A percentile compares a stretch with the other conserved stretches of the same genome.
Conservation (phyloP, 768 basidiomycete genomes). For the Tulasnella calospora region DNA sequence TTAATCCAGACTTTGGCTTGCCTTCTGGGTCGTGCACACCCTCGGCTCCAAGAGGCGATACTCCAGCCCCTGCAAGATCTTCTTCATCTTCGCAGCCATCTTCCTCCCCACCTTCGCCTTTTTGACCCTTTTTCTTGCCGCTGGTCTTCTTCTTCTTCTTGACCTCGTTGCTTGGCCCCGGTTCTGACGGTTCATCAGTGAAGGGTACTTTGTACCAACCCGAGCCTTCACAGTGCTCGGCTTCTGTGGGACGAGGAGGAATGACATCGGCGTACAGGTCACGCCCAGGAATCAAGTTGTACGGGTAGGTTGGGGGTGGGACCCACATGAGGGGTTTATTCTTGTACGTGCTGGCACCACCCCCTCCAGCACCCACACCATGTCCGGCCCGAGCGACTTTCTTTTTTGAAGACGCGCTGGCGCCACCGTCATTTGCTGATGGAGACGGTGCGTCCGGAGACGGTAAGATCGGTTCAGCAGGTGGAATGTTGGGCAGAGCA, state of each 20-base stretch:
- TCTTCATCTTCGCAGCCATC: background rate
- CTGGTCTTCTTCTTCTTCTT: constrained; percentile 18
- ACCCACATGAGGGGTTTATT: constrained; percentile 19
- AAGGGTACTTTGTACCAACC: constrained; percentile 6
- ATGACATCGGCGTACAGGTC: constrained; percentile 13
- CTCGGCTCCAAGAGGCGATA: background rate
- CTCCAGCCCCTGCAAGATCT: background rate
- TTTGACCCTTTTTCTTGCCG: background rate
- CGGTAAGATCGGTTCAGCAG: background rate
- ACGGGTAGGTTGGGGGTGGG: constrained; percentile 21
- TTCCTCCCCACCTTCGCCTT: background rate
- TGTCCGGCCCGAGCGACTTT: constrained; percentile 19
- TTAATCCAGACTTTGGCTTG: background rate
- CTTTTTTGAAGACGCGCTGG: background rate
- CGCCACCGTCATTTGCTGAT: background rate
- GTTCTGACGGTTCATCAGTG: background rate
- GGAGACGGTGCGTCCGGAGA: background rate
- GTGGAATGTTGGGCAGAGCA: background rate
- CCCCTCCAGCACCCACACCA: constrained; percentile 15
- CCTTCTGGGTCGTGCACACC: background rate
- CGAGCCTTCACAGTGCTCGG: background rate
- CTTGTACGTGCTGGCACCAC: constrained; percentile 13
- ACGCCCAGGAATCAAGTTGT: constrained; percentile 25
- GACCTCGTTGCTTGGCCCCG: background rate
- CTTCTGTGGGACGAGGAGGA: constrained; percentile 13